Evolutionary conservation across 495 filamentous ascomycete genomes (phyloP).

Genomic region (Xylaria nigripes): DNA sequence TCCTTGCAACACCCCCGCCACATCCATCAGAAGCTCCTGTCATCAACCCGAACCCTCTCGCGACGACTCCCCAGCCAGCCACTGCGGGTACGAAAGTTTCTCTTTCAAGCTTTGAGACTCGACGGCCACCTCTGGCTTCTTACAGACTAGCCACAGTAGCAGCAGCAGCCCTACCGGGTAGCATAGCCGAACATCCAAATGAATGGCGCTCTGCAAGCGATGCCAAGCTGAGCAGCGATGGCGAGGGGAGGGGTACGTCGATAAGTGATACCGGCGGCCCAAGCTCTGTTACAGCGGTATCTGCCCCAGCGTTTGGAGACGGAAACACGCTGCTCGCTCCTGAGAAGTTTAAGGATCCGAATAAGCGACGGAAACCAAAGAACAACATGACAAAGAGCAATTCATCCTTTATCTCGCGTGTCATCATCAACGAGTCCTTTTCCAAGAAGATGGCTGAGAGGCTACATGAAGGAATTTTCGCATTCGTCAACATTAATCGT

Average conservation of each 20-base stretch:
- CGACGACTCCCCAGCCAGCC: slow-evolving; percentile 70
- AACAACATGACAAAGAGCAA: slow-evolving; percentile 97
- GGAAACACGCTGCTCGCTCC: slow-evolving; percentile 64
- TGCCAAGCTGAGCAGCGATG: slow-evolving; percentile 37
- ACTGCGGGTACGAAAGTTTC: slow-evolving; percentile 83
- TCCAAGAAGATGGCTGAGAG: slow-evolving; percentile 72
- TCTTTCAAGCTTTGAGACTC: slow-evolving; percentile 57
- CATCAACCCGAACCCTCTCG: slow-evolving; percentile 79
- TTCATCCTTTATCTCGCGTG: slow-evolving; percentile 89
- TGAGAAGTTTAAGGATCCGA: slow-evolving; percentile 58
- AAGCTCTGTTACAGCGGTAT: slow-evolving; percentile 24
- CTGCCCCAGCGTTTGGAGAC: slow-evolving; percentile 73
- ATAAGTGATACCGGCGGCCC: slow-evolving; percentile 31
- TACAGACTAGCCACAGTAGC: slow-evolving; percentile 29
- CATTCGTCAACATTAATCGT: slow-evolving; percentile 89
- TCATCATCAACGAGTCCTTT: slow-evolving; percentile 81
- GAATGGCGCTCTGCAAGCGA: slow-evolving; percentile 57
- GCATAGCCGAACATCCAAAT: slow-evolving; percentile 52
- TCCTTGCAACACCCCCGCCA: slow-evolving; percentile 87
- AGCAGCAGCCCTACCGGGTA: slow-evolving; percentile 34
- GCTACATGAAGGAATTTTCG: slow-evolving; percentile 68
- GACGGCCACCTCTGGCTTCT: slow-evolving; percentile 49
- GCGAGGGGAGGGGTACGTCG: slow-evolving; percentile 36
- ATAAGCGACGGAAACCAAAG: slow-evolving; percentile 84
- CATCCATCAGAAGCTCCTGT: slow-evolving; percentile 87